Evolutionary conservation across 169 alveolate genomes (phyloP).

Genomic region (Perkinsus olseni): DNA sequence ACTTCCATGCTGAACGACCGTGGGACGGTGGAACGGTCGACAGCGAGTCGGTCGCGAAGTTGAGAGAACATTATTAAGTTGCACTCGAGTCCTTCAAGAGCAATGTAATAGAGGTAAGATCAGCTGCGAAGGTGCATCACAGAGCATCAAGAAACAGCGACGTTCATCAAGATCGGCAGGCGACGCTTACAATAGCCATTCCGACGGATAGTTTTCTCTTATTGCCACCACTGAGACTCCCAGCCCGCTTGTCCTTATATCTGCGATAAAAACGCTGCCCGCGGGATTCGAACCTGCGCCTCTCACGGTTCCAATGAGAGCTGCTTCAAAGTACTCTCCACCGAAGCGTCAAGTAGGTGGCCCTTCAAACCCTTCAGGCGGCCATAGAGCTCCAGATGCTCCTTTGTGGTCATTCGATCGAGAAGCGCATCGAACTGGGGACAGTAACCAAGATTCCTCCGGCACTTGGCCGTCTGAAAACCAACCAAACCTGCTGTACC

Average conservation of each 20-base stretch:
- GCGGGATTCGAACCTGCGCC: neutral
- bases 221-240: slow-evolving; percentile 78
- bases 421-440: slow-evolving; percentile 69
- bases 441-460: slow-evolving; percentile 57
- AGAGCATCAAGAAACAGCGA: too few relatives aligned
- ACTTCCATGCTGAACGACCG: too few relatives aligned
- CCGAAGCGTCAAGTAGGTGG: neutral
- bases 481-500: too few relatives aligned
- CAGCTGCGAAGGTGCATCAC: too few relatives aligned
- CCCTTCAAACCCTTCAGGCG: slow-evolving; percentile 53
- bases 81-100: too few relatives aligned
- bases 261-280: slow-evolving; percentile 1
- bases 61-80: too few relatives aligned
- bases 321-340: neutral
- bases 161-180: too few relatives aligned
- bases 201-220: slow-evolving; percentile 76
- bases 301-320: neutral
- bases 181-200: slow-evolving; percentile 70
- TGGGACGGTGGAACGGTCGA: too few relatives aligned
- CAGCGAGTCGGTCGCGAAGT: too few relatives aligned
- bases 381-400: slow-evolving; percentile 65
- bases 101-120: too few relatives aligned
- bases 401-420: slow-evolving; percentile 53
- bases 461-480: neutral
- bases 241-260: slow-evolving; percentile 42